Base-by-base conservation (phyloP, 345 rosid species). In the Linum lewisii region DNA sequence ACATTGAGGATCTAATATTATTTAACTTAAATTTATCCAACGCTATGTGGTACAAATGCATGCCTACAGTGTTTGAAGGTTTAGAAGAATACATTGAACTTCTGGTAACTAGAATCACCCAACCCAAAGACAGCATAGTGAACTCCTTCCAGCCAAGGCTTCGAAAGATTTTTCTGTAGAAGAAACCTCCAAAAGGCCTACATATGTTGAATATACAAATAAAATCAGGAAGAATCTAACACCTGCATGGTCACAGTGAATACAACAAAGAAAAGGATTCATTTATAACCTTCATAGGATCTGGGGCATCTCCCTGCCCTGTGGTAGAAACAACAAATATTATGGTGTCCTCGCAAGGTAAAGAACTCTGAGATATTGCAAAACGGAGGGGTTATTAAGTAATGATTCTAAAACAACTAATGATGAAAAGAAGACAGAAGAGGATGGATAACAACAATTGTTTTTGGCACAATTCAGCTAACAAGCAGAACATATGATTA, bases 251-350 rank as follows among this genome's bases (percentile, higher is more conserved):
- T 36, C 66, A 67, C 47, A 57, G 19, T 21, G 51, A 2, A 51
- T 61, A n/a, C 6, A 59, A 7, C 38, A 23, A 25, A 5, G 32
- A 61, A 9, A 19, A 11, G 42, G 50, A 56, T 42, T 52, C 29
- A 56, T 15, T 10, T 32, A 57, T 23, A 55, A 85, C 95, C 91
- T 85, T 86, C 76, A 92, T 82, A 58, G 91, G 73, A 75, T 92
- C 91, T 3, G 99, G 97, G n/a, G 82, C 34, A 72, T 85, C 99
- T 64, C 97, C 97, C 77, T 92, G 99, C 59, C 97, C 97, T 19
- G 99, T 89, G 61, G 99, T 92, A 45, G 98, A 88, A 59, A 76
- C 95, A 56, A 86, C 88, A 78, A 92, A 88, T 63, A 92, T 74
- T 65, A 80, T 81, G 55, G 73, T 63, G 42, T 79, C 82, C 70